Base-by-base conservation (phyloP, 768 basidiomycete genomes). In the Naganishia friedmannii region DNA sequence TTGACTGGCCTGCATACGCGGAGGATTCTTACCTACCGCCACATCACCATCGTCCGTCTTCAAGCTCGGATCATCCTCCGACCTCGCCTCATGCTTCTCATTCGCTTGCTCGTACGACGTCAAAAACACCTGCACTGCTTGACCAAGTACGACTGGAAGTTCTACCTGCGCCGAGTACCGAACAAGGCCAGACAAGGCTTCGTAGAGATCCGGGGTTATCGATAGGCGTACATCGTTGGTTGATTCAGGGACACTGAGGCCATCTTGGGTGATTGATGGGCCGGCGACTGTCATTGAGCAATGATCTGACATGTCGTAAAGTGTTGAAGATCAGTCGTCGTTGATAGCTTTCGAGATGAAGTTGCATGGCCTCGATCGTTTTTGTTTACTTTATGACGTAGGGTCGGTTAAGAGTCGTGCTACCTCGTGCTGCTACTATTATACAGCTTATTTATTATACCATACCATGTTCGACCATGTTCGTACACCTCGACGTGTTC, bases 371-470 rank as follows among this genome's bases (percentile, higher is more conserved):
- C n/a, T n/a, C n/a, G n/a, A n/a, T n/a, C n/a, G n/a, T n/a, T n/a
- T n/a, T 39, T 60, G 57, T 60, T 60, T 60, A 60, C 37, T 60
- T 60, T 60, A 37, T 60, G 31, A 4, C 15, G 56, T 3, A 32
- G 21, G n/a, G n/a, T n/a, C n/a, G n/a, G n/a, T n/a, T n/a, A n/a
- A n/a, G n/a, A n/a, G n/a, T n/a, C n/a, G n/a, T n/a, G n/a, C n/a
- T n/a, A n/a, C n/a, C n/a, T n/a, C n/a, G n/a, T n/a, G n/a, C n/a
- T n/a, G n/a, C n/a, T n/a, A n/a, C n/a, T n/a, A n/a, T n/a, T n/a
- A n/a, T n/a, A n/a, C n/a, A n/a, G n/a, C n/a, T n/a, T n/a, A n/a
- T n/a, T n/a, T n/a, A n/a, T n/a, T n/a, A n/a, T n/a, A n/a, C n/a
- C n/a, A n/a, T n/a, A n/a, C n/a, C n/a, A n/a, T n/a, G n/a, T n/a